These are phyloP conservation scores for Candida glucosophila DNA, from an alignment of 1,139 yeast species.

Conservation along the genomic window DNA sequence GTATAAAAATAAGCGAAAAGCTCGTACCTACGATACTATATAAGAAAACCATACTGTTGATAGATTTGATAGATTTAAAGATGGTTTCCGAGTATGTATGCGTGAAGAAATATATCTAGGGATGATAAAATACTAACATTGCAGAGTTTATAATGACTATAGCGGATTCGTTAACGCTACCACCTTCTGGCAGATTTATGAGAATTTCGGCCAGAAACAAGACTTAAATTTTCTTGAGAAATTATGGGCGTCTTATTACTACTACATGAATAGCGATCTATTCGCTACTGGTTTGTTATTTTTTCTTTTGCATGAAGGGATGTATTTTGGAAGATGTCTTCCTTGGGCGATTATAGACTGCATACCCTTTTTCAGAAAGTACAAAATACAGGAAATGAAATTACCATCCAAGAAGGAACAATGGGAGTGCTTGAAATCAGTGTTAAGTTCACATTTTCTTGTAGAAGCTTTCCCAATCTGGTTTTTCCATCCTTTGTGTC, in stretches of 20 bases:
- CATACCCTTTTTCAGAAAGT: slow-evolving; percentile 66
- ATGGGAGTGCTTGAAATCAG: slow-evolving; percentile 84
- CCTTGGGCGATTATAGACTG: slow-evolving; percentile 80
- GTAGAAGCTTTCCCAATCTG: slow-evolving; percentile 95
- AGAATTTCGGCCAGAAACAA: slow-evolving; percentile 24
- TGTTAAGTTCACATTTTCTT: slow-evolving; percentile 72
- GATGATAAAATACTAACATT: slow-evolving; percentile 4
- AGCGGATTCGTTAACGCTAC: slow-evolving; percentile 31
- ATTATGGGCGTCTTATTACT: slow-evolving; percentile 75
- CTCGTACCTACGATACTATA: no score
- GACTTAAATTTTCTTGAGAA: slow-evolving; percentile 38
- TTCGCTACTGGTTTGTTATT: slow-evolving; percentile 79
- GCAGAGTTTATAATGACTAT: slow-evolving; percentile 33
- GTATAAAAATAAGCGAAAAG: no score
- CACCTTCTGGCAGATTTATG: slow-evolving; percentile 25
- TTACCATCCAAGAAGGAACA: slow-evolving; percentile 75
- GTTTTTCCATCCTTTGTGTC: slow-evolving; percentile 89
- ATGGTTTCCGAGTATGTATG: no score
- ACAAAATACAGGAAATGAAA: slow-evolving; percentile 76
- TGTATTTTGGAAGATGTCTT: slow-evolving; percentile 76
- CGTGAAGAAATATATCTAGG: no score
- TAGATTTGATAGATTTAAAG: no score
- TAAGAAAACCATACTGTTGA: no score
- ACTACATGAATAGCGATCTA: slow-evolving; percentile 63
- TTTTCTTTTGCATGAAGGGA: slow-evolving; percentile 64